Conservation (phyloP, 148 eudicot genomes). For the Beta vulgaris region DNA sequence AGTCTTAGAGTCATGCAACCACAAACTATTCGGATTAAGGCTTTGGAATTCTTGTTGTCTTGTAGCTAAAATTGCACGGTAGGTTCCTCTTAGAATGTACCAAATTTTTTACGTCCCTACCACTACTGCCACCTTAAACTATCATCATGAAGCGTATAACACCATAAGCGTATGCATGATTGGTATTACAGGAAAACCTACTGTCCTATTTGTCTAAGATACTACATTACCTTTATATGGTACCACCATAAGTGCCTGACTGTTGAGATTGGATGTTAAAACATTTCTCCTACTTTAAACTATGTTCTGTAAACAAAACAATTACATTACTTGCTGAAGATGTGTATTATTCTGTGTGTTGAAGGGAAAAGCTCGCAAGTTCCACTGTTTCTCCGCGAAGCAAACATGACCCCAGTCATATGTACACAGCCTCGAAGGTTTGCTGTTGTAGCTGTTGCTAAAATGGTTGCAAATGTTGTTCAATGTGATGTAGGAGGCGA, state of each 20-base stretch:
- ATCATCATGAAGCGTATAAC: background rate
- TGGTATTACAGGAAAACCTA: background rate
- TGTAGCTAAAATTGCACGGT: background rate
- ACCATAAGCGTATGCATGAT: background rate
- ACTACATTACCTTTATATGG: background rate
- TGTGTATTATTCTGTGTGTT: constrained; percentile 12
- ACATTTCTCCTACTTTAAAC: background rate
- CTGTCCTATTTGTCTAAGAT: background rate
- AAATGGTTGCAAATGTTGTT: constrained; percentile 84
- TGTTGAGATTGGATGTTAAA: background rate
- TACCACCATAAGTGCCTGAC: no score
- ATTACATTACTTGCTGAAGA: background rate
- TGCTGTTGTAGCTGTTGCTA: constrained; percentile 96
- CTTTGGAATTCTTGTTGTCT: background rate
- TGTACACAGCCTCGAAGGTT: constrained; percentile 98
- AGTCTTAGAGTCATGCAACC: no score
- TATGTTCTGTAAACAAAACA: background rate
- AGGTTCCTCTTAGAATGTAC: background rate
- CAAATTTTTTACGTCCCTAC: background rate
- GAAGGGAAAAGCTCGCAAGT: constrained; percentile 96
- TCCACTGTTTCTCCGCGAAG: constrained; percentile 78
- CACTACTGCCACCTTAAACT: background rate
- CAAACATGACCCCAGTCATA: constrained; percentile 66
- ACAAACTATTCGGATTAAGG: background rate
- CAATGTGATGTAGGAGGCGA: constrained; percentile 86